These are phyloP conservation scores for Microbotryomycetes sp. DNA, from an alignment of 1,284 basidiomycete species.

Conservation along the genomic window DNA sequence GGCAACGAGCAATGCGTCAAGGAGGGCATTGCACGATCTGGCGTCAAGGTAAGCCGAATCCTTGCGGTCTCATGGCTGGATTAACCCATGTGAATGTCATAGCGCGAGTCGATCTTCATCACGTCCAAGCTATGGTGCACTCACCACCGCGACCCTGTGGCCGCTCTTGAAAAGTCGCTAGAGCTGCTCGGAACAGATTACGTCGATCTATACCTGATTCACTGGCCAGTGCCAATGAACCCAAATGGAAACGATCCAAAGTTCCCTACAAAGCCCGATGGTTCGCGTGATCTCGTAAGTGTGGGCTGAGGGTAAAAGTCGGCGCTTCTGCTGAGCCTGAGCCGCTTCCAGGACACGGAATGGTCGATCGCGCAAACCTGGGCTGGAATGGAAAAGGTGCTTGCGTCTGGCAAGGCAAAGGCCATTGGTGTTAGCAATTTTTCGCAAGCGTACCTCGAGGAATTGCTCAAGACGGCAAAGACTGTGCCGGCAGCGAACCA, in stretches of 20 bases:
- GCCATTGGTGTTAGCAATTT: slow-evolving; percentile 58
- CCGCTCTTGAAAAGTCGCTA: slow-evolving; percentile 62
- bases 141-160: slow-evolving; percentile 56
- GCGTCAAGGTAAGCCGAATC: slow-evolving; percentile 44
- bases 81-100: slow-evolving; percentile 28
- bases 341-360: slow-evolving; percentile 36
- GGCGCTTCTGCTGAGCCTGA: neutral
- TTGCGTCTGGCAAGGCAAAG: slow-evolving; percentile 59
- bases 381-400: slow-evolving; percentile 69
- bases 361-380: slow-evolving; percentile 59
- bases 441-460: slow-evolving; percentile 17
- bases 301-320: neutral
- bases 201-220: slow-evolving; percentile 57
- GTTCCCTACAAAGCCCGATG: slow-evolving; percentile 61
- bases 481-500: slow-evolving; percentile 66
- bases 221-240: slow-evolving; percentile 51
- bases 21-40: slow-evolving; percentile 66
- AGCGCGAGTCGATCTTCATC: slow-evolving; percentile 72
- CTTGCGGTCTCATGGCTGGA: neutral
- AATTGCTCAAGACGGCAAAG: slow-evolving; percentile 50
- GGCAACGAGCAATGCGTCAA: slow-evolving; percentile 65
- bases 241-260: slow-evolving; percentile 63
- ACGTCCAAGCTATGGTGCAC: slow-evolving; percentile 54
- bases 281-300: slow-evolving; percentile 43
- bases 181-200: slow-evolving; percentile 66